Evolutionary conservation across 2,329 filamentous ascomycete species (phyloP), one percentile per base, ranked within the genome.

Genomic region (Dryadomyces sulphureus): DNA sequence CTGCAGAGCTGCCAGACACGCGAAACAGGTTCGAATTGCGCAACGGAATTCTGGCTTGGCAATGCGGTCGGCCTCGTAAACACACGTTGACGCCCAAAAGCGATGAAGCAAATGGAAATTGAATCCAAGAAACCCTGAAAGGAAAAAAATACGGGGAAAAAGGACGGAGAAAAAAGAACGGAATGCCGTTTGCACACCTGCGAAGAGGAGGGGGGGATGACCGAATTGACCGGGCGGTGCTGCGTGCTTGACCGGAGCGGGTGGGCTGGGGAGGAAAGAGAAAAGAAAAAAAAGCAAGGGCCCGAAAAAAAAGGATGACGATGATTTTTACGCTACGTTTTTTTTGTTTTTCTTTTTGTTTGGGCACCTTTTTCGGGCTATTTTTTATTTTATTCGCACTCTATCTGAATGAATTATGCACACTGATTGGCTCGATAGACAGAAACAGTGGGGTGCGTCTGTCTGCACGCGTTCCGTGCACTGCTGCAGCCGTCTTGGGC

Each of bases 211-310:
- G 46, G 53, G 54, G 55, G 58, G 56, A 52, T 43, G 27, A 32
- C 27, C 27, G 27, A 55, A 64, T 67, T 67, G 66, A 60, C 65
- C 61, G 64, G 64, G 65, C 65, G 52, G 50, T 51, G 52, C 47
- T 53, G 65, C 63, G 65, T 42, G 56, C 54, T 52, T 52, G 54
- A 56, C 54, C 52, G 53, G 49, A 49, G 51, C 44, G 51, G 51
- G 52, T 55, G 52, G 49, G 50, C 48, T 48, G 44, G 46, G 35
- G 45, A 41, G 42, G 20, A 43, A 49, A 45, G 46, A 40, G 21
- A 43, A 49, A 45, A 46, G 49, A 50, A 45, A 52, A 45, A 46
- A 47, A 50, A 46, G 45, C 47, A 39, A 47, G 45, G 45, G 24
- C 38, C 20, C n/a, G n/a, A 25, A 41, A 38, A 27, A 39, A 38